Evolutionary conservation across 2,329 filamentous ascomycete species (phyloP).

Genomic region (Xenoacremonium recifei): DNA sequence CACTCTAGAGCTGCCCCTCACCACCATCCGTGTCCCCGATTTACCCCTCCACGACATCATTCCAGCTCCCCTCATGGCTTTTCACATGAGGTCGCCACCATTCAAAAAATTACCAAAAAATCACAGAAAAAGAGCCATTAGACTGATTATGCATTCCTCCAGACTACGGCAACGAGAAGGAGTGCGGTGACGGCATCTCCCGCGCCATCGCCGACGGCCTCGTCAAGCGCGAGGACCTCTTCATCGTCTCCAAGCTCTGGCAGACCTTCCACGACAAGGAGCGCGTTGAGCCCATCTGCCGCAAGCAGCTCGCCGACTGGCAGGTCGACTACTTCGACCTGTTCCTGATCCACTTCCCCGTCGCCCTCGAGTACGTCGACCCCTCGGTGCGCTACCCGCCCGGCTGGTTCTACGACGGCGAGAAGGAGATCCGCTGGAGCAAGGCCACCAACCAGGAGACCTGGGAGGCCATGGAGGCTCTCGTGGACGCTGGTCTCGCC

Average conservation of each 20-base stretch:
- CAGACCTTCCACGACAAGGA: slow-evolving; percentile 85
- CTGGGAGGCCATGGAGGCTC: slow-evolving; percentile 75
- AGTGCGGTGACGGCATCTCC: slow-evolving; percentile 72
- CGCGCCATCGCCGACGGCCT: slow-evolving; percentile 79
- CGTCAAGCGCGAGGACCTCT: slow-evolving; percentile 82
- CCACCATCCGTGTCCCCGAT: no score
- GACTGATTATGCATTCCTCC: no score
- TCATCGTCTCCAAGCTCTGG: slow-evolving; percentile 93
- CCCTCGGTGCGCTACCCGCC: slow-evolving; percentile 77
- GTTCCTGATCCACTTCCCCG: slow-evolving; percentile 86
- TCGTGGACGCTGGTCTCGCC: slow-evolving; percentile 67
- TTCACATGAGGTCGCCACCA: no score
- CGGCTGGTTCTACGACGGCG: slow-evolving; percentile 68
- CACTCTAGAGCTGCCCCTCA: slow-evolving; percentile 6
- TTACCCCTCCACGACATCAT: no score
- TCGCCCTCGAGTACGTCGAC: slow-evolving; percentile 82
- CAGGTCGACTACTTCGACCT: slow-evolving; percentile 87
- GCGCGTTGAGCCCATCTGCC: slow-evolving; percentile 71
- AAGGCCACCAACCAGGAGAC: slow-evolving; percentile 77
- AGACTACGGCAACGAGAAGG: slow-evolving; percentile 84
- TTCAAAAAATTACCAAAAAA: no score
- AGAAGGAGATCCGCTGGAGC: slow-evolving; percentile 59
- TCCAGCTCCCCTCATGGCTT: no score
- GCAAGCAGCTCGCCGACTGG: slow-evolving; percentile 78
- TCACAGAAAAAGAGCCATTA: no score